A percentile compares a stretch with the other conserved stretches of the same genome.
Conservation (phyloP, 371 early-diverging fungal species). For the Mortierella sp. region DNA sequence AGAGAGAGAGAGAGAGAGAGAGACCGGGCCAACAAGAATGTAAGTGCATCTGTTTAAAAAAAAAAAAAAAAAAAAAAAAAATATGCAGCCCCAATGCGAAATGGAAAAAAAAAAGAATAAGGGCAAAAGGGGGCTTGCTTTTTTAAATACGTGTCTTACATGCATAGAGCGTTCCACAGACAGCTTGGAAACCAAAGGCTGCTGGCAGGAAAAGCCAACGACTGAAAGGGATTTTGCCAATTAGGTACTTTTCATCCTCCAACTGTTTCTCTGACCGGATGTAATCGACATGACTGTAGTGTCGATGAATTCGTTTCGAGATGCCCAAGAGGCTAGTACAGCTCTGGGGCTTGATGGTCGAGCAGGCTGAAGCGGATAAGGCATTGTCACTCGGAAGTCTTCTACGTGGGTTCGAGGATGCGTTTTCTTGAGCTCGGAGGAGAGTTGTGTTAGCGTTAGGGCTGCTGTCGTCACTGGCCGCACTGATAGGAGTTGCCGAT, state of each 20-base stretch:
- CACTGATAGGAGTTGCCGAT: no score
- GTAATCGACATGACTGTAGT: constrained; percentile 53
- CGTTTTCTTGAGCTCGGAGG: no score
- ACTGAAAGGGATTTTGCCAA: constrained; percentile 58
- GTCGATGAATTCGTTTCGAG: constrained; percentile 39
- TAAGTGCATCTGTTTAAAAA: background rate
- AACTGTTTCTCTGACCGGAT: constrained; percentile 50
- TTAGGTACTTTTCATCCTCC: constrained; percentile 47
- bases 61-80: background rate
- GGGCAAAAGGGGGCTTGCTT: background rate
- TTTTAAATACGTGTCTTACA: no score
- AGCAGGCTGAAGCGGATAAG: constrained; percentile 40
- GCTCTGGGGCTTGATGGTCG: constrained; percentile 31
- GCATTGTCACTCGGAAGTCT: constrained; percentile 28
- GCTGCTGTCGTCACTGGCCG: no score
- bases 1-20: background rate
- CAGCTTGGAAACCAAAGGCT: constrained; percentile 70
- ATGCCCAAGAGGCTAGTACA: constrained; percentile 24
- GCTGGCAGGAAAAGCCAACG: constrained; percentile 70
- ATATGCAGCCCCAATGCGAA: background rate
- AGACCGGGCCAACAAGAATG: background rate
- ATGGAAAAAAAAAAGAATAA: background rate
- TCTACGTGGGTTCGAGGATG: constrained; percentile 23
- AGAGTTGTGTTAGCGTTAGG: no score
- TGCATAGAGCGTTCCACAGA: constrained; percentile 75